Percentiles rank a stretch among this genome's conserved stretches.
These are phyloP conservation scores for Vaccinium macrocarpon DNA, from an alignment of 148 eudicot species.

Conservation along the genomic window DNA sequence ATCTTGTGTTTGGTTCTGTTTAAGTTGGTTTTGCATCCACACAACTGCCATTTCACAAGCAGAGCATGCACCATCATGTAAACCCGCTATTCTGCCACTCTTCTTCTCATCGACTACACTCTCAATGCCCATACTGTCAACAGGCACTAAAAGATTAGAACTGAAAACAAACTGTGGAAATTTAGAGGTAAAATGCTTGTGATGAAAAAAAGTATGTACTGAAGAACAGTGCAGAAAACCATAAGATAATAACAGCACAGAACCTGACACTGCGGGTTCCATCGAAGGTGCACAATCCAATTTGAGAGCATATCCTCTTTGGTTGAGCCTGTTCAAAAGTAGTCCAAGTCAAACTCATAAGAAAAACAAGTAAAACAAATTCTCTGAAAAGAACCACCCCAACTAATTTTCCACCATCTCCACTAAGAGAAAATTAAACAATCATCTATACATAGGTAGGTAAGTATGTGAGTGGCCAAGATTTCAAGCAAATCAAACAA, in stretches of 20 bases:
- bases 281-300: conserved; percentile 80
- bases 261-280: conserved; percentile 83
- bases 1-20: conserved; percentile 69
- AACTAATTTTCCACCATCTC: neutral
- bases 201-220: neutral
- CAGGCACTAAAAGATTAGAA: neutral
- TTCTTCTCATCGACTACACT: conserved; percentile 59
- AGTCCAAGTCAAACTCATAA: neutral
- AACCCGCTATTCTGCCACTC: conserved; percentile 37
- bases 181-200: neutral
- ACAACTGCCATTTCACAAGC: conserved; percentile 94
- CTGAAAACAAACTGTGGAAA: neutral
- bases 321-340: conserved; percentile 51
- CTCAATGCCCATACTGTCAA: conserved; percentile 65
- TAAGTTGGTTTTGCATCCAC: conserved; percentile 84
- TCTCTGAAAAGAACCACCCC: neutral
- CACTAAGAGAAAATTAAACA: neutral
- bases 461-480: neutral
- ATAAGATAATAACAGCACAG: neutral
- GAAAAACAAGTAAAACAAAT: neutral
- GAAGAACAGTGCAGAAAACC: neutral
- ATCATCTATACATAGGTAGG: neutral
- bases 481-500: neutral
- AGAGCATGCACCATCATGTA: conserved; percentile 58
- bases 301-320: conserved; percentile 78